Base-by-base conservation (phyloP, 495 filamentous ascomycete species). In the Xylaria curta region DNA sequence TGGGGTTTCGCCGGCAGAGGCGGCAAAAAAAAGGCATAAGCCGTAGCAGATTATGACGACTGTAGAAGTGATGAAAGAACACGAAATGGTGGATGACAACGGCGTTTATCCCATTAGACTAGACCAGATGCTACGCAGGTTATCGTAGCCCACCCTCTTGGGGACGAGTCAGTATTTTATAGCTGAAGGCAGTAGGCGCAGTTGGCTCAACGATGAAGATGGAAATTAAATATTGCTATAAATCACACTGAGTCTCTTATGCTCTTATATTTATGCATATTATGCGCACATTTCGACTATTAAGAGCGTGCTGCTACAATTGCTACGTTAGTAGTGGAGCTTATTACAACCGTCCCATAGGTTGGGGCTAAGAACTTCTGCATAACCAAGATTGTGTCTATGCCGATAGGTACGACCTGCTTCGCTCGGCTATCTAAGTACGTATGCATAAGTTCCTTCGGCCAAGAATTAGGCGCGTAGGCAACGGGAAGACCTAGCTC, bases 1-100 rank as follows among this genome's bases (percentile, higher is more conserved):
- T 91, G 88, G 89, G 88, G 74, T 8, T 80, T 80, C 19, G 40
- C 7, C 28, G 63, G 63, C 13, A 53, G 47, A 47, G 47, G 28
- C 53, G 44, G 47, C 15, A 51, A 66, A 24, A 42, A 65, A 26
- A 31, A 49, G 40, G 62, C 62, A 8, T 65, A 28, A 36, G 6
- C 33, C 13, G 13, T 49, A 33, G n/a, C n/a, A 42, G 5, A 12
- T 21, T 62, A 33, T 42, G 33, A 61, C 5, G n/a, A 54, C 26
- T 4, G 12, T 26, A 54, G 24, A 31, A 26, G 49, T 12, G 53
- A 15, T 31, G 24, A 9, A 56, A 31, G 26, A 31, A 56, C 7
- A 54, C 46, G 6, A 28, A 54, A 54, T 7, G 9, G 26, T 31
- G 51, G 53, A 56, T 31, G 15, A 2, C 4, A 10, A 56, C 3